These are phyloP conservation scores for Irpex sp. DNA, from an alignment of 1,284 basidiomycete species.

Conservation along the genomic window DNA sequence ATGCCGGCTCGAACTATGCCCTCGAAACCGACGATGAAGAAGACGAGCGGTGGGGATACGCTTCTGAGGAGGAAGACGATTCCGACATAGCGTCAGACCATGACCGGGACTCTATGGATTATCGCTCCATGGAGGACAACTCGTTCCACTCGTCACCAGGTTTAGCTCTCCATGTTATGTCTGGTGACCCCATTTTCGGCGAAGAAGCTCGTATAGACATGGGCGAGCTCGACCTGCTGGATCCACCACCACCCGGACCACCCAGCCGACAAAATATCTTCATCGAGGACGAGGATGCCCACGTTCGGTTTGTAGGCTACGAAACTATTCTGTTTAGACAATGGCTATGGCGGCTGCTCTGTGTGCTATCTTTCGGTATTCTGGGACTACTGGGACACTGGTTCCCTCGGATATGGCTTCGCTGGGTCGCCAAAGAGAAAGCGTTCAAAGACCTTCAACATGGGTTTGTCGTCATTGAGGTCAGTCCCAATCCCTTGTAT, in stretches of 20 bases:
- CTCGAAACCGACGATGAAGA: constrained; percentile 46
- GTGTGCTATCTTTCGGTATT: constrained; percentile 71
- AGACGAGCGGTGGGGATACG: constrained; percentile 76
- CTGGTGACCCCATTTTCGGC: constrained; percentile 74
- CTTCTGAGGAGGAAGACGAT: constrained; percentile 66
- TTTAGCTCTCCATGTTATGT: constrained; percentile 60
- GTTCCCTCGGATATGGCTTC: constrained; percentile 90
- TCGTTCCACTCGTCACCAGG: constrained; percentile 64
- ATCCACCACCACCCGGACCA: constrained; percentile 68
- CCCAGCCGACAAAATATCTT: constrained; percentile 86
- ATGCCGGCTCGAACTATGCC: constrained; percentile 56
- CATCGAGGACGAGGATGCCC: constrained; percentile 88
- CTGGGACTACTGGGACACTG: constrained; percentile 88
- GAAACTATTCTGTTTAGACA: constrained; percentile 65
- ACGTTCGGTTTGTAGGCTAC: constrained; percentile 90
- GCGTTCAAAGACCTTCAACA: constrained; percentile 74
- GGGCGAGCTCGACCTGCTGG: constrained; percentile 56
- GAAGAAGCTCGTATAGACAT: constrained; percentile 80
- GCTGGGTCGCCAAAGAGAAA: constrained; percentile 81
- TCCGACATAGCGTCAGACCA: constrained; percentile 25
- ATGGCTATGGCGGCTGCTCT: constrained; percentile 71
- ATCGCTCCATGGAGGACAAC: constrained; percentile 48
- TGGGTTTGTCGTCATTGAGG: constrained; percentile 89
- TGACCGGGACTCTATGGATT: constrained; percentile 14
- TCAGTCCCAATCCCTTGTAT: constrained; percentile 34